Percentiles rank a stretch among this genome's conserved stretches.
Conservation (phyloP, 176 grass and related monocot genomes). For the Zizania latifolia region DNA sequence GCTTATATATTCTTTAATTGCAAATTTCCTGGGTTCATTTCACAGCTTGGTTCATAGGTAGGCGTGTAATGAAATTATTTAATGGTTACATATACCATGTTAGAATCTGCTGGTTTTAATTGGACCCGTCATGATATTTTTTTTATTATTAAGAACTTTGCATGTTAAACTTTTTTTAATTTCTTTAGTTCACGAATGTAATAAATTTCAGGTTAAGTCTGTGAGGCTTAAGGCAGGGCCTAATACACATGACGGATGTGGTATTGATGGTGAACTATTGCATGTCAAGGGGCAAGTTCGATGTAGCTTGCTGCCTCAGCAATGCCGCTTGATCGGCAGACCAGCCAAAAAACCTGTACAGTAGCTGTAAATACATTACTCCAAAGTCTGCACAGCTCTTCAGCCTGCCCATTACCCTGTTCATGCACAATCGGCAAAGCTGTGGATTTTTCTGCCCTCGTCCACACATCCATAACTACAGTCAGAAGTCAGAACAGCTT, state of each 20-base stretch:
- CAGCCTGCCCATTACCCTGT: slow-evolving; percentile 9
- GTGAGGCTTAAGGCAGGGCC: slow-evolving; percentile 74
- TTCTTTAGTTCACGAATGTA: background rate
- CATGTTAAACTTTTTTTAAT: background rate
- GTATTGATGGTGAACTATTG: slow-evolving; percentile 91
- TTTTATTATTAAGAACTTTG: background rate
- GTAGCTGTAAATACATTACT: slow-evolving; percentile 49
- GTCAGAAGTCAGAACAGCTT: slow-evolving; percentile 26
- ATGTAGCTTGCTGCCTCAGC: slow-evolving; percentile 87
- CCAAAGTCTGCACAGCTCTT: background rate
- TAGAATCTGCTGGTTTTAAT: slow-evolving; percentile 4
- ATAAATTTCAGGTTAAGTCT: slow-evolving; percentile 72
- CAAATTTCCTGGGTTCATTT: background rate
- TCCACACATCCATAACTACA: slow-evolving; percentile 22
- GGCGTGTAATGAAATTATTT: background rate
- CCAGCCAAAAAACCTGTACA: slow-evolving; percentile 50
- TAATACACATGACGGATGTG: slow-evolving; percentile 76
- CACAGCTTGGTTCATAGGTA: background rate
- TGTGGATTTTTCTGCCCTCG: slow-evolving; percentile 26
- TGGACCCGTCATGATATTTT: background rate
- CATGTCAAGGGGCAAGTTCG: slow-evolving; percentile 71
- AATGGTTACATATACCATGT: background rate
- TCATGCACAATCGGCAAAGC: slow-evolving; percentile 18
- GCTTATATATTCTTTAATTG: slow-evolving; percentile 6
- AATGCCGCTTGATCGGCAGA: slow-evolving; percentile 75